Conservation (phyloP, 2,329 filamentous ascomycete genomes). For the Leptographium wingfieldii region DNA sequence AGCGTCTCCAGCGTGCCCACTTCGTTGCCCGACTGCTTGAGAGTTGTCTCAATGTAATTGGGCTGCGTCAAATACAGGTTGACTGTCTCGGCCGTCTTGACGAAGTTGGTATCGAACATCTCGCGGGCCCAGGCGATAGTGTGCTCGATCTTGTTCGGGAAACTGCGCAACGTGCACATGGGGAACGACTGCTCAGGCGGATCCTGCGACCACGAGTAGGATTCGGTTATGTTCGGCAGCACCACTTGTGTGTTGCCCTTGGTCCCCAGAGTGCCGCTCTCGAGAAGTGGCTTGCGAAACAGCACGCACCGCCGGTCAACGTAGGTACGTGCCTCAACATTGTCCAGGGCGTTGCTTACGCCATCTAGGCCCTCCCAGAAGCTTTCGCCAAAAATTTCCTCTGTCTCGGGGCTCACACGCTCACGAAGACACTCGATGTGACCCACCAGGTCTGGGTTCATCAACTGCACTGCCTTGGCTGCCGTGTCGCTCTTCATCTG, state of each 20-base stretch:
- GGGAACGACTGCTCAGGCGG: conserved; percentile 98
- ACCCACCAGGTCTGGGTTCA: conserved; percentile 86
- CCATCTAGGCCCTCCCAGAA: conserved; percentile 85
- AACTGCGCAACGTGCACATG: conserved; percentile 94
- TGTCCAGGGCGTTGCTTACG: conserved; percentile 94
- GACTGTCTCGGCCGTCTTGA: conserved; percentile 84
- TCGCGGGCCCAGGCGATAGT: conserved; percentile 98
- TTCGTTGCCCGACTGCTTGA: conserved; percentile 91
- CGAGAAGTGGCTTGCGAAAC: conserved; percentile 91
- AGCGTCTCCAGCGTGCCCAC: conserved; percentile 87
- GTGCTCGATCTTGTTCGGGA: conserved; percentile 97
- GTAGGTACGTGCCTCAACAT: conserved; percentile 92
- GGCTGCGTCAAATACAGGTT: conserved; percentile 89
- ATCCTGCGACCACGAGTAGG: conserved; percentile 89
- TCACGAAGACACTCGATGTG: conserved; percentile 82
- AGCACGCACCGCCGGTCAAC: conserved; percentile 95
- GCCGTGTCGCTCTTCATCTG: conserved; percentile 95
- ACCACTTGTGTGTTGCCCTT: conserved; percentile 98
- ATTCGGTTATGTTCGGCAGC: conserved; percentile 82
- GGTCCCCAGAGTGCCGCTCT: conserved; percentile 95
- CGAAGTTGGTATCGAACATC: conserved; percentile 87
- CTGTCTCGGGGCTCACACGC: conserved; percentile 81
- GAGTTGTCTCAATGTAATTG: conserved; percentile 72
- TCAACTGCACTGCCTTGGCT: conserved; percentile 74
- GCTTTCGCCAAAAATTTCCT: conserved; percentile 83